phyloP scores from a whole-genome alignment of 139 green algal genomes.

The Nannochloris sp. region DNA sequence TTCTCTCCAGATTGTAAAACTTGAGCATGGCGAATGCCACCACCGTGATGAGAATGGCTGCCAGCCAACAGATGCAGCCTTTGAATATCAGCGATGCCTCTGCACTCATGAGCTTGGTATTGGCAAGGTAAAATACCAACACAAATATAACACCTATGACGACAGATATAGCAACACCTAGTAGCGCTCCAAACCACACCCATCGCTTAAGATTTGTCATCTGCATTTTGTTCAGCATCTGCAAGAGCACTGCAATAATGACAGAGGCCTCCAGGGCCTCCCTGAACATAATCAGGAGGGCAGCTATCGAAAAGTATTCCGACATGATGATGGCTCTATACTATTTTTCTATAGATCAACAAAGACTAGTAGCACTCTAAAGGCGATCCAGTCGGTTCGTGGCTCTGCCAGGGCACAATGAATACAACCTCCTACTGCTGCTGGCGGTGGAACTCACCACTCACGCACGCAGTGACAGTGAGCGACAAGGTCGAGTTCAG shows the following conservation, averaged over 20 bases:
- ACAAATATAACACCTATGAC: constrained; percentile 40
- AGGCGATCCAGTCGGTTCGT: background rate
- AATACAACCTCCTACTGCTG: no score
- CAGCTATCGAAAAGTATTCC: constrained; percentile 26
- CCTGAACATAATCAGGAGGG: constrained; percentile 46
- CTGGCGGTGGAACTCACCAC: no score
- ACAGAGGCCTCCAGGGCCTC: constrained; percentile 40
- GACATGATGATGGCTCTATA: constrained; percentile 1
- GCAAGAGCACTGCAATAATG: constrained; percentile 38
- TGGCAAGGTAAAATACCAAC: constrained; percentile 35
- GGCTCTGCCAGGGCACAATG: no score
- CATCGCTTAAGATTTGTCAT: constrained; percentile 24
- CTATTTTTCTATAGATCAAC: background rate
- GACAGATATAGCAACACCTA: constrained; percentile 25
- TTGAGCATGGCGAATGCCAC: constrained; percentile 45
- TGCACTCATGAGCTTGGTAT: constrained; percentile 25
- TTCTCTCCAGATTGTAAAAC: constrained; percentile 43
- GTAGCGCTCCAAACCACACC: constrained; percentile 36
- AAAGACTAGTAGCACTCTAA: background rate
- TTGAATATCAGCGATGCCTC: constrained; percentile 34
- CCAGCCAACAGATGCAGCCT: constrained; percentile 23
- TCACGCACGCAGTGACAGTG: no score
- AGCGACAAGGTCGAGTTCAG: no score
- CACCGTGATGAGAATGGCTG: constrained; percentile 34
- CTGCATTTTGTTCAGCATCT: constrained; percentile 36